These are phyloP conservation scores for Candida stauntonica DNA, from an alignment of 805 yeast species.

Conservation along the genomic window DNA sequence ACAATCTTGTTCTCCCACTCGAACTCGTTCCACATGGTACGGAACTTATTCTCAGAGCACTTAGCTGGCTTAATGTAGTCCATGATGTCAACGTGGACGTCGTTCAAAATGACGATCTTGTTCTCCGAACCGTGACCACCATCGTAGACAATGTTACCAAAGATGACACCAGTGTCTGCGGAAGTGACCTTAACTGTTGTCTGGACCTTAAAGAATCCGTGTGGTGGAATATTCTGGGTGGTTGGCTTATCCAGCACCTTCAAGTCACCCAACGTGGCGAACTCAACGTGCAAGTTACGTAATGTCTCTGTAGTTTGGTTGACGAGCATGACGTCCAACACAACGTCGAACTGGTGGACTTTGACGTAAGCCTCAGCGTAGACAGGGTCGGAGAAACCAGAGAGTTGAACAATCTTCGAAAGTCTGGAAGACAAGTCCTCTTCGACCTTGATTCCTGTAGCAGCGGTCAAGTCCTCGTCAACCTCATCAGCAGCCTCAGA, in stretches of 20 bases:
- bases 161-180: constrained; percentile 96
- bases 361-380: constrained; percentile 96
- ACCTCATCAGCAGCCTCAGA: constrained; percentile 40
- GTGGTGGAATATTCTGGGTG: constrained; percentile 91
- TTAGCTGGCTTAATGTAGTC: constrained; percentile 96
- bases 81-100: constrained; percentile 94
- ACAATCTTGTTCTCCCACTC: constrained; percentile 99
- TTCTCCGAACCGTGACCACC: constrained; percentile 91
- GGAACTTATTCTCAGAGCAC: constrained; percentile 84
- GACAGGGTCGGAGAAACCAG: constrained; percentile 98
- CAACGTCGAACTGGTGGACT: constrained; percentile 95
- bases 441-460: constrained; percentile 46
- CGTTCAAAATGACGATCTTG: constrained; percentile 87
- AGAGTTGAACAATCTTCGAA: constrained; percentile 83
- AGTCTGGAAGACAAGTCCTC: constrained; percentile 72
- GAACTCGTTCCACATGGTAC: constrained; percentile 98
- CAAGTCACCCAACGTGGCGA: constrained; percentile 93
- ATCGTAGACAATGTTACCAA: constrained; percentile 95
- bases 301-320: constrained; percentile 91
- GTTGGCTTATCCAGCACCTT: constrained; percentile 91
- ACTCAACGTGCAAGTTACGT: constrained; percentile 88
- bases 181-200: constrained; percentile 91
- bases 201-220: constrained; percentile 87
- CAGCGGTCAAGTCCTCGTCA: constrained; percentile 58
- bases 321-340: constrained; percentile 86